These are phyloP conservation scores for Knoxdaviesia proteae DNA, from an alignment of 2,329 filamentous ascomycete species.

Conservation along the genomic window DNA sequence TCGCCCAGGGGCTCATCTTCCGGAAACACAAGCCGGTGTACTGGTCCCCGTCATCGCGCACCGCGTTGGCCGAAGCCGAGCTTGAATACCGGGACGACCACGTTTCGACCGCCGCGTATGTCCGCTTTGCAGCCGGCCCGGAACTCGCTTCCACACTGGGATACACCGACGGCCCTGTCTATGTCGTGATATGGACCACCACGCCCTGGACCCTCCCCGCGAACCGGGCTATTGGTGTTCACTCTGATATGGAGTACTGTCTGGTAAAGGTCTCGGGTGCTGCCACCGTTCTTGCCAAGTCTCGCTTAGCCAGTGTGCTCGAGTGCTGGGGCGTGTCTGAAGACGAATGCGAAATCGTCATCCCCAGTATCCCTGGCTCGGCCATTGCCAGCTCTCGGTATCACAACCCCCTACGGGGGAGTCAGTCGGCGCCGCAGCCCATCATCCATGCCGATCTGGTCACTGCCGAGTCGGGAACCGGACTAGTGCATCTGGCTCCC, in stretches of 20 bases:
- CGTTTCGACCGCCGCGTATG: conserved; percentile 50
- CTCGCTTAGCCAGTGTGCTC: conserved; percentile 13
- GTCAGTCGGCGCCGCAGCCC: conserved; percentile 34
- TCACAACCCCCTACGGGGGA: conserved; percentile 45
- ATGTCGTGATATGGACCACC: conserved; percentile 92
- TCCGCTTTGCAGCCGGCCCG: conserved; percentile 45
- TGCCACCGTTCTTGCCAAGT: conserved; percentile 39
- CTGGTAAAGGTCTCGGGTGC: conserved; percentile 40
- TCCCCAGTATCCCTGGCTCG: conserved; percentile 38
- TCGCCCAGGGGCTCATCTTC: conserved; percentile 53
- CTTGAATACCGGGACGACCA: conserved; percentile 66
- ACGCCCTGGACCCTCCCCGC: conserved; percentile 95
- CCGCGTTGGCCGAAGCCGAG: conserved; percentile 67
- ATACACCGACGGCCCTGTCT: conserved; percentile 28
- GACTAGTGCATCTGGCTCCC: conserved; percentile 83
- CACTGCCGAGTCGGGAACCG: conserved; percentile 72
- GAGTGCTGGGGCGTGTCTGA: conserved; percentile 28
- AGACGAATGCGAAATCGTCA: conserved; percentile 21
- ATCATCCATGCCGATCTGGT: conserved; percentile 79
- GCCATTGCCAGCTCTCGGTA: conserved; percentile 48
- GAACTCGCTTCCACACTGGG: conserved; percentile 2
- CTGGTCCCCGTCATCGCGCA: conserved; percentile 63
- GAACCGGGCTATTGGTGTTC: conserved; percentile 73
- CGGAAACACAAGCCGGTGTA: conserved; percentile 66
- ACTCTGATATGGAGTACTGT: conserved; percentile 52